Evolutionary conservation across 441 rosid species (phyloP).

Genomic region (Croton setiger): DNA sequence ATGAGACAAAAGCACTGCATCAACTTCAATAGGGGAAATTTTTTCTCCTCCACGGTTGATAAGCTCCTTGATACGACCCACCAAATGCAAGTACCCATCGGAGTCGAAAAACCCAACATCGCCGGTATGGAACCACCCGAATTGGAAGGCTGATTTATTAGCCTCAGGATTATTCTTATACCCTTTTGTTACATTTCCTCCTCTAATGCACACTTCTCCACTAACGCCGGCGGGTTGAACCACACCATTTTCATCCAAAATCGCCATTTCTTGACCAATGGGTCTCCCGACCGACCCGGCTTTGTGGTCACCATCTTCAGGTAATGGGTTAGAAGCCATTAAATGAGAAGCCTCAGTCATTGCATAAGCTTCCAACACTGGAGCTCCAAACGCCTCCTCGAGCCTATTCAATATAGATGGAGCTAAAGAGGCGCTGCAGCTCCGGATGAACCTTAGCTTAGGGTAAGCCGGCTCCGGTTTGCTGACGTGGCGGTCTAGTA

Average conservation of each 20-base stretch:
- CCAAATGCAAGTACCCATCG: constrained; percentile 76
- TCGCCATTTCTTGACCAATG: constrained; percentile 77
- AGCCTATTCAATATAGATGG: constrained; percentile 67
- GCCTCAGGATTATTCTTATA: constrained; percentile 86
- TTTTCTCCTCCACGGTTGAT: constrained; percentile 98
- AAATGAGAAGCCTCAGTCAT: constrained; percentile 85
- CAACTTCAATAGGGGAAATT: constrained; percentile 92
- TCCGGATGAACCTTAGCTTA: constrained; percentile 72
- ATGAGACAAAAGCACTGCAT: constrained; percentile 69
- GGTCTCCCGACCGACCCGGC: constrained; percentile 86
- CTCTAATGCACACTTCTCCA: constrained; percentile 84
- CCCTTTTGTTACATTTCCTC: constrained; percentile 76
- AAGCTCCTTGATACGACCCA: constrained; percentile 91
- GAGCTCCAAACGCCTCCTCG: constrained; percentile 73
- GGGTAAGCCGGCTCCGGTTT: constrained; percentile 61
- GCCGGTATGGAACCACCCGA: constrained; percentile 92
- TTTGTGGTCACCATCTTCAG: constrained; percentile 70
- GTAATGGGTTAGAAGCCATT: constrained; percentile 80
- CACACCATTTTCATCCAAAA: constrained; percentile 66
- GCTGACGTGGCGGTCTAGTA: constrained; percentile 60
- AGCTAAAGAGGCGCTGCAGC: constrained; percentile 87
- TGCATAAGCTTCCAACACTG: constrained; percentile 88
- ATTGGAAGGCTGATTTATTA: constrained; percentile 63
- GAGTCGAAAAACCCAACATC: constrained; percentile 66
- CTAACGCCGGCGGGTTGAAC: constrained; percentile 35